Conservation (phyloP, 176 grass and related monocot genomes). For the Paspalum notatum region DNA sequence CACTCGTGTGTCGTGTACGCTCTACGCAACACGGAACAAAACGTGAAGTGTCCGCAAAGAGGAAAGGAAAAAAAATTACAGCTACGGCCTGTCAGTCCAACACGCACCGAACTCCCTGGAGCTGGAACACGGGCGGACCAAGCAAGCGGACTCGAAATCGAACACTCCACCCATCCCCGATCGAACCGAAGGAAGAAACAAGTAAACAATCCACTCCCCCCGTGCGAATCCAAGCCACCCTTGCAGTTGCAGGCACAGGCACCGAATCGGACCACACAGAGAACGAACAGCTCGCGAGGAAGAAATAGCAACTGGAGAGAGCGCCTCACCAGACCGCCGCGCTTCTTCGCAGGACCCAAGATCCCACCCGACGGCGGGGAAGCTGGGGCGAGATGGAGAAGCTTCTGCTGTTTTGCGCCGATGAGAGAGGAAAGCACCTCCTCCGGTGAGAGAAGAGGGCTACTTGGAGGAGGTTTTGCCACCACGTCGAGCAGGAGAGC, state of each 20-base stretch:
- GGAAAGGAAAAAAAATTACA: background rate
- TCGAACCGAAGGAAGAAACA: slow-evolving; percentile 23
- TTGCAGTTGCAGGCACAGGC: background rate
- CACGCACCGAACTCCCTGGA: background rate
- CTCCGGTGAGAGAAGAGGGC: background rate
- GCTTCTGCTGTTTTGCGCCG: background rate
- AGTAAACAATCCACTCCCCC: background rate
- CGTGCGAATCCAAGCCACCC: background rate
- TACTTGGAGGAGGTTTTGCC: slow-evolving; percentile 23
- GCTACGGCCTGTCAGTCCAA: slow-evolving; percentile 12
- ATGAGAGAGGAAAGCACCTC: background rate
- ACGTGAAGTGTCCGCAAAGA: slow-evolving; percentile 44
- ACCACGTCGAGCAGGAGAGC: background rate
- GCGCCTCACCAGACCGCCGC: slow-evolving; percentile 45
- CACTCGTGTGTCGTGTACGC: slow-evolving; percentile 33
- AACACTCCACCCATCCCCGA: background rate
- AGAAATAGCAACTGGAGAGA: background rate
- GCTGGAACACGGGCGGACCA: background rate
- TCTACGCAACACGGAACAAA: slow-evolving; percentile 44
- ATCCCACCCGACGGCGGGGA: slow-evolving; percentile 17
- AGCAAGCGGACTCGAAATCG: slow-evolving; percentile 23
- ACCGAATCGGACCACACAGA: background rate
- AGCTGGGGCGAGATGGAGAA: background rate
- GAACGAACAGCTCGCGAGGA: background rate
- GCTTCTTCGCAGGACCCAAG: background rate